phyloP scores from a whole-genome alignment of 1,284 basidiomycete genomes.

The Garcileccinum viscosum region DNA sequence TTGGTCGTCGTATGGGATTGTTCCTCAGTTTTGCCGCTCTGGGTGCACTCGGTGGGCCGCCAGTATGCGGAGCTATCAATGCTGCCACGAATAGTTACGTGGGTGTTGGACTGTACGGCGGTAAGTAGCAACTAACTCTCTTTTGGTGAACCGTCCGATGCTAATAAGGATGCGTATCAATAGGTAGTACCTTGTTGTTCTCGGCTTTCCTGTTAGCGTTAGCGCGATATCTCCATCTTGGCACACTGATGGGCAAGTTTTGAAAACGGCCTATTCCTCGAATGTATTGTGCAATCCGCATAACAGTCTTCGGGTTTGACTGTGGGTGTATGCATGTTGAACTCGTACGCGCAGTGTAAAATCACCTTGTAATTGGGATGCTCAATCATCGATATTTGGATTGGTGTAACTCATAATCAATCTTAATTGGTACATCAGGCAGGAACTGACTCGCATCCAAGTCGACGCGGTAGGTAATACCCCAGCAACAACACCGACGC shows the following conservation, averaged over 20 bases:
- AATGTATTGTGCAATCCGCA: background rate
- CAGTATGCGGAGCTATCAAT: slow-evolving; percentile 57
- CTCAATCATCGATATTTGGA: too few species aligned
- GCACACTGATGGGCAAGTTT: slow-evolving; percentile 35
- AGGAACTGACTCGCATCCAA: slow-evolving; percentile 76
- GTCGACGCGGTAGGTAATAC: slow-evolving; percentile 83
- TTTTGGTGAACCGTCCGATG: slow-evolving; percentile 20
- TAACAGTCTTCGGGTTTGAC: background rate
- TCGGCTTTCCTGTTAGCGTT: slow-evolving; percentile 33
- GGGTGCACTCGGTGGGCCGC: slow-evolving; percentile 53
- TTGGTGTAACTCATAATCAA: too few species aligned
- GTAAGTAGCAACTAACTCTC: slow-evolving; percentile 43
- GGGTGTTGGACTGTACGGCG: slow-evolving; percentile 54
- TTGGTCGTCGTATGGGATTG: slow-evolving; percentile 66
- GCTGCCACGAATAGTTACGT: slow-evolving; percentile 40
- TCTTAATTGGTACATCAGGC: background rate
- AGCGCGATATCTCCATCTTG: slow-evolving; percentile 35
- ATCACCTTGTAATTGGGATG: background rate
- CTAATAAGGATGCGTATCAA: background rate
- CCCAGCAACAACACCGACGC: slow-evolving; percentile 59
- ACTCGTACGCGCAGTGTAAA: background rate
- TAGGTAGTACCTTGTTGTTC: slow-evolving; percentile 38
- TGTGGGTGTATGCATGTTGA: background rate
- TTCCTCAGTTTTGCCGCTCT: slow-evolving; percentile 56
- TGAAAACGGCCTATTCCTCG: slow-evolving; percentile 6